Percentiles rank a stretch among this genome's conserved stretches.
These are phyloP conservation scores for Rhodotorula sp. DNA, from an alignment of 1,284 basidiomycete genomes.

Conservation along the genomic window DNA sequence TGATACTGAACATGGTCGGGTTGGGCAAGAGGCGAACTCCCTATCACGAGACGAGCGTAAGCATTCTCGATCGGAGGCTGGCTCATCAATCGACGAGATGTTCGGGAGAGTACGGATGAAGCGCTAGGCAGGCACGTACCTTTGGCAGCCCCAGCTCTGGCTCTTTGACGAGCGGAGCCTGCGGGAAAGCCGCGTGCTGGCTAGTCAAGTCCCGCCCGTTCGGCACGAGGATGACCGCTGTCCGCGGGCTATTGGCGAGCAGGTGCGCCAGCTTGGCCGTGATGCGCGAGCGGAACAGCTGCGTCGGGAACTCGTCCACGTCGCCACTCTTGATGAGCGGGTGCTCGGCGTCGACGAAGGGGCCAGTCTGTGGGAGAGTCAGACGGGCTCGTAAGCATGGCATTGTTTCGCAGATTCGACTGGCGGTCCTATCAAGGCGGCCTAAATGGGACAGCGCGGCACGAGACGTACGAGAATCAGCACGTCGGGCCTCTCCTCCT, in stretches of 20 bases:
- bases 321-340: constrained; percentile 71
- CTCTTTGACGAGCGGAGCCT: constrained; percentile 65
- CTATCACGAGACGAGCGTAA: constrained; percentile 52
- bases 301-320: constrained; percentile 63
- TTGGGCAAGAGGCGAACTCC: constrained; percentile 80
- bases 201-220: constrained; percentile 78
- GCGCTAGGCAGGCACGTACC: constrained; percentile 44
- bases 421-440: neutral
- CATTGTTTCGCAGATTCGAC: neutral
- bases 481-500: constrained; percentile 68
- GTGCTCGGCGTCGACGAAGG: constrained; percentile 80
- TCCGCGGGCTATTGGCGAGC: constrained; percentile 65
- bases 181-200: constrained; percentile 81
- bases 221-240: constrained; percentile 74
- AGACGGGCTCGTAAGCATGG: neutral
- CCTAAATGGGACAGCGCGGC: too few relatives aligned
- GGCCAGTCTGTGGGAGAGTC: constrained; percentile 67
- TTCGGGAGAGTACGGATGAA: neutral
- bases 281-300: constrained; percentile 72
- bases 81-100: neutral
- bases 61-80: neutral
- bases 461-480: constrained; percentile 67
- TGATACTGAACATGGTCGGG: constrained; percentile 79
- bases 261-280: constrained; percentile 63
- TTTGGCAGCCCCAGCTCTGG: constrained; percentile 52